Base-by-base conservation (phyloP, 2,329 filamentous ascomycete genomes). In the Helotiales sp. region DNA sequence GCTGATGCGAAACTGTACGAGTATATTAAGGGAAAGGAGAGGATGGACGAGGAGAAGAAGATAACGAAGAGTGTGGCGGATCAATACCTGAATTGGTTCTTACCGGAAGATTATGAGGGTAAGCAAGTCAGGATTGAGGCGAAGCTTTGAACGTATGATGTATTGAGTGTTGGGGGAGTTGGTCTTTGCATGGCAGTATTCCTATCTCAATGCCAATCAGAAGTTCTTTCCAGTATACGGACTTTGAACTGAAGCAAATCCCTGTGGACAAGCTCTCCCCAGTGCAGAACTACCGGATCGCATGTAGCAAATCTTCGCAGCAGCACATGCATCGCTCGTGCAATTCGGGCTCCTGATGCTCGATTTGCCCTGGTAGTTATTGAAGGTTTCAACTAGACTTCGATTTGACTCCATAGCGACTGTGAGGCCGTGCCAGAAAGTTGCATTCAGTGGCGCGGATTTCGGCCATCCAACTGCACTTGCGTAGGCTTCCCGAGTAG, bases 301-400 rank as follows among this genome's bases (percentile, higher is more conserved):
- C 79, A 88, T 88, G 72, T 88, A 88, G 70, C 86, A 88, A 17
- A 87, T 78, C 78, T 86, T 87, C 1, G 86, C 85, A 55, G 77
- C 72, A 2, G 82, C 81, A 73, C 86, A 88, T 2, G 79, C 83
- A 37, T 76, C 75, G 67, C 75, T 86, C 2, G 82, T 84, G 68
- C 86, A 87, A 47, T 83, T 83, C 0, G 85, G 84, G 49, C 78
- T 83, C 73, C 78, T 78, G 3, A 83, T 74, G 64, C 83, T 86
- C 66, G 75, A 80, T 76, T 86, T 86, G 0, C 85, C 85, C 72
- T 87, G 82, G 43, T 81, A 82, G 0, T 77, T 81, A 70, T 86
- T 87, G 64, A 85, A 83, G 45, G 77, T 73, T 40, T 75, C 79
- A 6, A 85, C 84, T n/a, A 89, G 78, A 2, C 73, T 79, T 3